Evolutionary conservation across 257 asterid species (phyloP), one percentile per base, ranked within the genome.

Genomic region (Solanum chilense): DNA sequence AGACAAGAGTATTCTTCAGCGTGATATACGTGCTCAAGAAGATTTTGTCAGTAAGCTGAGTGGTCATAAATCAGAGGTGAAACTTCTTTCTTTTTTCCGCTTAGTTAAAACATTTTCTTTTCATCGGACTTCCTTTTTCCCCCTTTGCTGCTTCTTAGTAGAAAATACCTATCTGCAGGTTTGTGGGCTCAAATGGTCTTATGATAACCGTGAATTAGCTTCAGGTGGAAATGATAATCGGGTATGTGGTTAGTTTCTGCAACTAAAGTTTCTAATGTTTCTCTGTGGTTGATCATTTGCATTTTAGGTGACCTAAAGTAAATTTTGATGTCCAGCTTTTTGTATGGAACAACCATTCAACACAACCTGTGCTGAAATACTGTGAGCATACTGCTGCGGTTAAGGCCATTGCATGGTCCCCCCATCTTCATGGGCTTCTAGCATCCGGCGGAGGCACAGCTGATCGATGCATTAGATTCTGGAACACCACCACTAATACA

Each of bases 381-480:
- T 93, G 97, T 81, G 99, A 95, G 92, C 99, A 97, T 90, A 95
- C 97, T 83, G 99, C 99, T 66, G 99, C 99, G 86, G 99, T 97
- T 16, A 97, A 97, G 91, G 99, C 99, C 77, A 97, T 97, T 88
- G 97, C 99, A 35, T 97, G 99, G 99, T 97, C 99, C 11, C 99
- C 99, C 75, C 99, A 97, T 92, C 93, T 94, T 84, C 96, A 97
- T 82, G 99, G 99, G n/a, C 98, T 95, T 85, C 98, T 97, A 64
- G 99, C 99, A 87, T 97, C 99, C 66, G 99, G 99, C 9, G 99
- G 99, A 68, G 99, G 99, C 47, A 97, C 99, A 35, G 99, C 99
- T 83, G 99, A 97, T 88, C 87, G 99, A 74, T 95, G 99, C 93
- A 97, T 97, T 87, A 98, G 98, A 35, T 95, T 97, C 84, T 97